A percentile compares a stretch with the other conserved stretches of the same genome.
Conservation (phyloP, 2,329 filamentous ascomycete genomes). For the Paramyrothecium sp. region DNA sequence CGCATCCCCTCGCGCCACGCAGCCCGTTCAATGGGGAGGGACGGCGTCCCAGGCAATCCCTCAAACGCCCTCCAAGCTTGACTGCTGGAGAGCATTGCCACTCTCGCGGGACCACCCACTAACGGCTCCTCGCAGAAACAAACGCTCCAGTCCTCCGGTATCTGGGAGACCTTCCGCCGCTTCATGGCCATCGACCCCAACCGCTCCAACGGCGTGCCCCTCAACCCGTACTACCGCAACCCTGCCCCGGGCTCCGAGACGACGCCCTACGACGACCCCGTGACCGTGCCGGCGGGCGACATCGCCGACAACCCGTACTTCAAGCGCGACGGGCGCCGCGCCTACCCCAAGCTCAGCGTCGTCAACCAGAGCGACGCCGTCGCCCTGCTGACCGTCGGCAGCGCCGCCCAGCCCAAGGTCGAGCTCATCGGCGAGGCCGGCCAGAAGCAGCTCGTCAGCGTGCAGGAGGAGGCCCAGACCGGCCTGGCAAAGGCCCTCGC, state of each 20-base stretch:
- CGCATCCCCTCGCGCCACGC: slow-evolving; percentile 1
- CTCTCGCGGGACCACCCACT: too few species aligned
- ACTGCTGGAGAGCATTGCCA: too few species aligned
- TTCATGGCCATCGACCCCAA: slow-evolving; percentile 78
- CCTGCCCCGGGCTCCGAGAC: slow-evolving; percentile 57
- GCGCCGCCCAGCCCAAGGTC: slow-evolving; percentile 74
- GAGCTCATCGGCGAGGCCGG: slow-evolving; percentile 69
- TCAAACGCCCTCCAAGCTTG: too few species aligned
- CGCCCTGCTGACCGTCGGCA: slow-evolving; percentile 81
- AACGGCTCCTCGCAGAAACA: slow-evolving; percentile 71
- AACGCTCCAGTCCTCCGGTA: slow-evolving; percentile 82
- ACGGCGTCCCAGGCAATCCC: too few species aligned
- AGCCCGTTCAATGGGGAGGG: slow-evolving; percentile 19
- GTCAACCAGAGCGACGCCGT: slow-evolving; percentile 84
- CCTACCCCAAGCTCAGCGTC: slow-evolving; percentile 77
- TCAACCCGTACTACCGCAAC: slow-evolving; percentile 91
- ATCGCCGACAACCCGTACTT: slow-evolving; percentile 56
- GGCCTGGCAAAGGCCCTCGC: slow-evolving; percentile 74
- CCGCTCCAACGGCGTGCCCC: slow-evolving; percentile 85
- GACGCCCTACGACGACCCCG: slow-evolving; percentile 36
- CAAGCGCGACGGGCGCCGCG: slow-evolving; percentile 85
- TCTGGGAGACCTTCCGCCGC: slow-evolving; percentile 83
- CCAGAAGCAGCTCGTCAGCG: slow-evolving; percentile 67
- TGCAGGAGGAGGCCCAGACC: slow-evolving; percentile 71
- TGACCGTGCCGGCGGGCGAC: slow-evolving; percentile 57